These are phyloP conservation scores for Russula virescens DNA, from an alignment of 768 basidiomycete genomes.

Conservation along the genomic window DNA sequence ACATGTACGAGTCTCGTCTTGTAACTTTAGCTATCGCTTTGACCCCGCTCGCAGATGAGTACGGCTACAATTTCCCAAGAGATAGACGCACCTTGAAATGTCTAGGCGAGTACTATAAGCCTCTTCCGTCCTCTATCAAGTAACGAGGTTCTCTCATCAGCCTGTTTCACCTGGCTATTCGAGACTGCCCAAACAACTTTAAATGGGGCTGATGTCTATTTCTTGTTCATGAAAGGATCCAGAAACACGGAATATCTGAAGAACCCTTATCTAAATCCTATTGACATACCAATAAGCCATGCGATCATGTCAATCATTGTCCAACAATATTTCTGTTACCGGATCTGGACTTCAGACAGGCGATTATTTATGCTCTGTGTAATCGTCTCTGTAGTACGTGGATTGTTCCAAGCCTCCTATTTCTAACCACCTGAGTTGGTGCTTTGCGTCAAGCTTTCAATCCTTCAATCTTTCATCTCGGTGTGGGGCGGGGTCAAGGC, in stretches of 20 bases:
- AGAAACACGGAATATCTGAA: slow-evolving; percentile 28
- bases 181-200: slow-evolving; percentile 28
- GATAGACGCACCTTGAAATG: neutral
- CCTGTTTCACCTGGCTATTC: slow-evolving; percentile 26
- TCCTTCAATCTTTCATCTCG: too few species aligned
- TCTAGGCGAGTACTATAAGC: neutral
- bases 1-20: slow-evolving; percentile 25
- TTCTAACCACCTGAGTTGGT: too few species aligned
- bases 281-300: slow-evolving; percentile 30
- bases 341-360: slow-evolving; percentile 28
- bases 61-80: slow-evolving; percentile 14
- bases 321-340: slow-evolving; percentile 33
- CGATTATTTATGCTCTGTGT: slow-evolving; percentile 2
- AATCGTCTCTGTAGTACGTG: neutral
- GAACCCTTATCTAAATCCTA: slow-evolving; percentile 25
- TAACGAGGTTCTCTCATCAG: slow-evolving; percentile 14
- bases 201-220: slow-evolving; percentile 27
- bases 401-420: too few species aligned
- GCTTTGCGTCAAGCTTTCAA: too few species aligned
- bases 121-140: too few species aligned
- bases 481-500: too few species aligned
- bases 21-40: neutral
- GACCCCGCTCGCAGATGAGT: slow-evolving; percentile 9
- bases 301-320: slow-evolving; percentile 28
- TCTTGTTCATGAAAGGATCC: slow-evolving; percentile 29